Evolutionary conservation across 2,329 filamentous ascomycete genomes (phyloP), one percentile per base, ranked within the genome.

Genomic region (Calonectria henricotiae): DNA sequence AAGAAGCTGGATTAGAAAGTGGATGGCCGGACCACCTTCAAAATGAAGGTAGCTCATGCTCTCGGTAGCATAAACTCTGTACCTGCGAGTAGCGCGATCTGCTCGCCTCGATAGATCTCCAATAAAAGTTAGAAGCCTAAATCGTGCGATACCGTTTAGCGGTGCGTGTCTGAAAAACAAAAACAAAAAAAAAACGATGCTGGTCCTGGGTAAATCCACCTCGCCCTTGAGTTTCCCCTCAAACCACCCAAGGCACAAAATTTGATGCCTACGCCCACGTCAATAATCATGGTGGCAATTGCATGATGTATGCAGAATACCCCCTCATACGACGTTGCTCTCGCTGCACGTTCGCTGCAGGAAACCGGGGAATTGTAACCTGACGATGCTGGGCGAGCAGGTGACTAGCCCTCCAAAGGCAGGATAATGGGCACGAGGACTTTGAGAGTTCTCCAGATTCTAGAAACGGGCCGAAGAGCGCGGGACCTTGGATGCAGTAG

Each of bases 391-490:
- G 13, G 46, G 17, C 25, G 27, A 47, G 46, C 60, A 58, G 62
- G 17, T 44, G 6, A 37, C 32, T 23, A 44, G 13, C 23, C 58
- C 62, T 35, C n/a, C 39, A 25, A 41, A 58, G 39, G 58, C 27
- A 23, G 32, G 20, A 46, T 30, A 15, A 49, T 32, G 25, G 17
- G 65, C 51, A 67, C 62, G 69, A 66, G 67, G 68, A 5, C 64
- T 12, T 11, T n/a, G 39, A 62, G 61, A 37, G 35, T 69, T 69
- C 65, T 71, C 61, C 44, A 32, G 46, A 68, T 55, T 55, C 44
- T 23, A 44, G 65, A 72, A 68, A 74, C 69, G 76, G 76, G 73
- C 76, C 76, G 76, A 73, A 69, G 54, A 71, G 70, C 74, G 75
- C 70, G 71, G 69, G 66, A 69, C 70, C 51, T 65, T 68, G 49